Base-by-base conservation (phyloP, 116 monocot genomes). In the Trichopus zeylanicus region DNA sequence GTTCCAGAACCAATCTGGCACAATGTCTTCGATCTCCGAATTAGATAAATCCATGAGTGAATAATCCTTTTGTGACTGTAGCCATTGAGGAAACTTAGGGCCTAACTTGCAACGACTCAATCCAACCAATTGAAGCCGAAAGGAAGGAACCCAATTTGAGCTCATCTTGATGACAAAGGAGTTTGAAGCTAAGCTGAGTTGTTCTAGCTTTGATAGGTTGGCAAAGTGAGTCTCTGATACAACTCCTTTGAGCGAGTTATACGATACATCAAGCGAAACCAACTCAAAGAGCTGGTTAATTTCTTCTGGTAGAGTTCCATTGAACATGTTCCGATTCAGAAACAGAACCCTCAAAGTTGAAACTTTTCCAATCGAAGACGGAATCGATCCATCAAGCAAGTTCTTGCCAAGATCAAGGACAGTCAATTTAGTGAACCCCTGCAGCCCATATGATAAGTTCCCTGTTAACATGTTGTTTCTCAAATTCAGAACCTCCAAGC, bases 401-500 rank as follows among this genome's bases (percentile, higher is more conserved):
- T 42, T 42, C 13, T 42, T 13, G 42, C 42, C 42, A 42, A 42
- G 42, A 42, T 42, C 42, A 42, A 42, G 42, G n/a, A n/a, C n/a
- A 15, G 13, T n/a, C 13, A 42, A 42, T 42, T n/a, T 42, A 13
- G 13, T 13, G n/a, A 42, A 42, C 12, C n/a, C n/a, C 12, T 3
- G 3, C n/a, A n/a, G n/a, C 42, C 42, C 13, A 42, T 42, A 13
- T 13, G 42, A 42, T n/a, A 42, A 42, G 42, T 42, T 42, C 1
- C 42, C 42, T 2, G 42, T 42, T n/a, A 42, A 15, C 13, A 16
- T 42, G n/a, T 42, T 42, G 42, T 42, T 42, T 42, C 42, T 42
- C 42, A 42, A 42, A 42, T 42, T 42, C 42, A 42, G n/a, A n/a
- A 42, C 18, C 42, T 42, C 42, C 42, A 42, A 42, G 42, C 42